phyloP scores from a whole-genome alignment of 192 early-diverging fungal species.

The Dispira simplex region DNA sequence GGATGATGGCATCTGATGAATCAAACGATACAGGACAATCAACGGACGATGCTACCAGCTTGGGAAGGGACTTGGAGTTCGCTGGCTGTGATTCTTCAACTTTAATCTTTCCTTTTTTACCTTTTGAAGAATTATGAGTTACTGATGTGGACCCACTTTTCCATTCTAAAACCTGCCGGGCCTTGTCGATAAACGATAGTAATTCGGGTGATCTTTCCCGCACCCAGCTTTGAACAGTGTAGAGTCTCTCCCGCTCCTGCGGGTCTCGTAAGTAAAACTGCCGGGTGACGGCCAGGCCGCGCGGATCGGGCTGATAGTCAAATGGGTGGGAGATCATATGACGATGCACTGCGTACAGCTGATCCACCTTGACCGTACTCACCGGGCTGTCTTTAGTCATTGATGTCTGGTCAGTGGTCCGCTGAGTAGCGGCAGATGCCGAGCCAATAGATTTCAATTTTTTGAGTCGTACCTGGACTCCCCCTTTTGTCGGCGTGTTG shows the following conservation, averaged over 20 bases:
- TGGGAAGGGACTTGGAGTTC: no score
- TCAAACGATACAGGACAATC: conserved; percentile 19
- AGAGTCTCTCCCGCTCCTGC: conserved; percentile 24
- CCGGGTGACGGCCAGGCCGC: conserved; percentile 27
- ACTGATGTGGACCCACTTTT: conserved; percentile 13
- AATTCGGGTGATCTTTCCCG: conserved; percentile 26
- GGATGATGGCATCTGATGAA: conserved; percentile 29
- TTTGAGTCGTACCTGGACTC: no score
- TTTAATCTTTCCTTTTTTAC: conserved; percentile 5
- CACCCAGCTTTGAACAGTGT: conserved; percentile 29
- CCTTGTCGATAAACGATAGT: conserved; percentile 32
- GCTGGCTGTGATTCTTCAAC: background rate
- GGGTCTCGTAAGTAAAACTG: conserved; percentile 31
- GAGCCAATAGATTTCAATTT: no score
- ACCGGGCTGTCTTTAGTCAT: no score
- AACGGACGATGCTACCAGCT: no score
- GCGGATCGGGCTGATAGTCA: conserved; percentile 31
- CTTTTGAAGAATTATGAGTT: background rate
- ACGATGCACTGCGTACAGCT: conserved; percentile 37
- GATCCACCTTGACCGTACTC: background rate
- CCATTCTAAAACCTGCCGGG: conserved; percentile 19
- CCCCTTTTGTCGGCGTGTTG: no score
- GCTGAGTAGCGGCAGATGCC: no score
- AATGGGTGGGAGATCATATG: conserved; percentile 33
- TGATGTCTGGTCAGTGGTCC: no score